These are phyloP conservation scores for Acrocalymma vagum DNA, from an alignment of 2,329 filamentous ascomycete species.

Conservation along the genomic window DNA sequence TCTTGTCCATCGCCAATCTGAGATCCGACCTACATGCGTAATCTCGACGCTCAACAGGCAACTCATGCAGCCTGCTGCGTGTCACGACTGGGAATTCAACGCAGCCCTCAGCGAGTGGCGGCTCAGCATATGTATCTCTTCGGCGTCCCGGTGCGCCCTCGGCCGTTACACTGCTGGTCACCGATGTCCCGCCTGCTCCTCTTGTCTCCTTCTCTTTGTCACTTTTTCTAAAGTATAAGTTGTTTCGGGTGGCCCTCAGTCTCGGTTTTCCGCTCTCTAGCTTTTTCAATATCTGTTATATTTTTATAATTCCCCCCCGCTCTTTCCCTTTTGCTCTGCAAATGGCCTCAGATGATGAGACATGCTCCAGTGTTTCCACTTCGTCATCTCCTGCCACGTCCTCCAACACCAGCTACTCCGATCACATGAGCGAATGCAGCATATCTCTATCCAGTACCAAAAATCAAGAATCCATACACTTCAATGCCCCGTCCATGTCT, in stretches of 20 bases:
- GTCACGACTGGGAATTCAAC: slow-evolving; percentile 13
- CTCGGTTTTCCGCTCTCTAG: too few relatives aligned
- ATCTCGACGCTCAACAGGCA: slow-evolving; percentile 10
- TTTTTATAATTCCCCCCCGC: neutral
- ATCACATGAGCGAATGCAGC: too few relatives aligned
- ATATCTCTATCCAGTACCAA: too few relatives aligned
- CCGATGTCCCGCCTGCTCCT: slow-evolving; percentile 1
- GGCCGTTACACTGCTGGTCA: slow-evolving; percentile 11
- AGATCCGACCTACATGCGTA: slow-evolving; percentile 9
- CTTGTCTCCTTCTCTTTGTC: slow-evolving; percentile 20
- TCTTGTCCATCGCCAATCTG: slow-evolving; percentile 20
- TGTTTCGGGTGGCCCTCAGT: too few relatives aligned
- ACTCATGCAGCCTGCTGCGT: slow-evolving; percentile 9
- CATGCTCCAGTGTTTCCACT: neutral
- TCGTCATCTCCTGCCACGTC: neutral
- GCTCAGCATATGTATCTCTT: slow-evolving; percentile 4
- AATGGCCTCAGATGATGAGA: slow-evolving; percentile 14
- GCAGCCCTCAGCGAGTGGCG: slow-evolving; percentile 10
- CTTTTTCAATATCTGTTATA: too few relatives aligned
- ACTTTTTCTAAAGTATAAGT: slow-evolving; percentile 23
- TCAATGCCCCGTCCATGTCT: too few relatives aligned
- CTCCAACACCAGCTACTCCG: too few relatives aligned
- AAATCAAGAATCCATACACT: too few relatives aligned
- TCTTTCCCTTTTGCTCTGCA: slow-evolving; percentile 1
- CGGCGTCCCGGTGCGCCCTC: slow-evolving; percentile 23